Evolutionary conservation across 257 asterid species (phyloP), one percentile per base, ranked within the genome.

Genomic region (Solanum sejunctum): DNA sequence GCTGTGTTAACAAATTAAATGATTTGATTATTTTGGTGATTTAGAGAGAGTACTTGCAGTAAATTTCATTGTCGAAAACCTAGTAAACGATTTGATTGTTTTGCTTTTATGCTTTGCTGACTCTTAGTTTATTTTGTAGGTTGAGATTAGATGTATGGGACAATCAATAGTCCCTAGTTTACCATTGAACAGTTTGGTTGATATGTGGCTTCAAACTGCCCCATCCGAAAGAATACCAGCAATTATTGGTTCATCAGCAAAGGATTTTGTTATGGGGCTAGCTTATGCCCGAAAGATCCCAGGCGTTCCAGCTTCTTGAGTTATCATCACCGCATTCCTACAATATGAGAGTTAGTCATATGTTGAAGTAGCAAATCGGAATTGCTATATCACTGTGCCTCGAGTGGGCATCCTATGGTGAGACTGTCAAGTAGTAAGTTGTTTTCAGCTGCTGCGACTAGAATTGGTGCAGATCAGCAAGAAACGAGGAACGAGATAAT

Each of bases 101-200:
- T 43, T 58, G 51, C 51, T 57, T 49, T 82, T 67, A 11, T 10
- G 57, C 64, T 15, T 7, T 51, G 79, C 81, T 85, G 80, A 58
- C 67, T 8, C 77, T 84, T 12, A 23, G 58, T 45, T 32, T 85
- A 47, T 83, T 81, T 85, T 85, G 88, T 88, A 95, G 99, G 97
- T 94, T 54, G 98, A 94, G 82, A 91, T 95, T 61, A 94, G 90
- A 85, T 95, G 98, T 90, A 92, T 92, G 99, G 98, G 97, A 16
- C 95, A 91, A 86, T 32, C 92, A 21, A 87, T 95, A 70, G 88
- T 87, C 86, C 96, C 98, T 54, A 91, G 98, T 28, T 52, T 92
- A 88, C 87, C 95, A 8, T 87, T 95, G 85, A 89, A 88, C 78
- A 91, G 91, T 88, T 89, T 95, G 54, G 92, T 92, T 55, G 99